These are phyloP conservation scores for Hypericum androsaemum DNA, from an alignment of 345 rosid genomes.

Conservation along the genomic window DNA sequence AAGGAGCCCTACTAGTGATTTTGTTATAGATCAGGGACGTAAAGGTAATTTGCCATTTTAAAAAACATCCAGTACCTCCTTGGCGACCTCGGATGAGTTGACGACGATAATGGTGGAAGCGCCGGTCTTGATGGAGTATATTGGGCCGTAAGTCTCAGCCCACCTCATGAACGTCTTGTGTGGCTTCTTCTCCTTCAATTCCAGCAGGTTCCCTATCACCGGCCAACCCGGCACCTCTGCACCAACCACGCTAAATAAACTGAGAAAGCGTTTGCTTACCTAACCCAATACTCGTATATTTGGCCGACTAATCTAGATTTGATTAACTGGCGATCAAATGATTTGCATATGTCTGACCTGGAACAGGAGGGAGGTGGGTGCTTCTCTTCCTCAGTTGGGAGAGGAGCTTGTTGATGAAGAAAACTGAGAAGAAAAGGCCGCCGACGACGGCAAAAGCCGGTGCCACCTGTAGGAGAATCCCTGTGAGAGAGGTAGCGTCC, in stretches of 20 bases:
- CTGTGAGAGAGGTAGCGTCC: neutral
- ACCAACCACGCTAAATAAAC: constrained; percentile 1
- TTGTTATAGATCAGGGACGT: too few relatives aligned
- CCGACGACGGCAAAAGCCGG: constrained; percentile 22
- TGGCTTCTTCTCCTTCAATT: constrained; percentile 86
- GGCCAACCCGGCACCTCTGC: constrained; percentile 81
- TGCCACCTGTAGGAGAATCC: neutral
- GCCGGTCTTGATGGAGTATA: constrained; percentile 69
- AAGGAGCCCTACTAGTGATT: too few relatives aligned
- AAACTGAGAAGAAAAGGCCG: constrained; percentile 23
- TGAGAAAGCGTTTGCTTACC: too few relatives aligned
- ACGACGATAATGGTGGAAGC: constrained; percentile 57
- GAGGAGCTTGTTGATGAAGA: constrained; percentile 23
- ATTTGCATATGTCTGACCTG: constrained; percentile 26
- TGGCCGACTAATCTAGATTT: too few relatives aligned
- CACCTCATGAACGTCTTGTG: constrained; percentile 64
- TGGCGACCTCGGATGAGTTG: constrained; percentile 51
- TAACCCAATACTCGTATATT: too few relatives aligned
- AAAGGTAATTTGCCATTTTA: too few relatives aligned
- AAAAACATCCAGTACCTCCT: constrained; percentile 44
- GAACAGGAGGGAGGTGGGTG: constrained; percentile 41
- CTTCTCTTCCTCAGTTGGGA: constrained; percentile 22
- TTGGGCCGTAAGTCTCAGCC: constrained; percentile 76
- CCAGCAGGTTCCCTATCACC: constrained; percentile 70
- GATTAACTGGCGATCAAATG: neutral